phyloP scores from a whole-genome alignment of 768 basidiomycete species.

The Tylopilus felleus region DNA sequence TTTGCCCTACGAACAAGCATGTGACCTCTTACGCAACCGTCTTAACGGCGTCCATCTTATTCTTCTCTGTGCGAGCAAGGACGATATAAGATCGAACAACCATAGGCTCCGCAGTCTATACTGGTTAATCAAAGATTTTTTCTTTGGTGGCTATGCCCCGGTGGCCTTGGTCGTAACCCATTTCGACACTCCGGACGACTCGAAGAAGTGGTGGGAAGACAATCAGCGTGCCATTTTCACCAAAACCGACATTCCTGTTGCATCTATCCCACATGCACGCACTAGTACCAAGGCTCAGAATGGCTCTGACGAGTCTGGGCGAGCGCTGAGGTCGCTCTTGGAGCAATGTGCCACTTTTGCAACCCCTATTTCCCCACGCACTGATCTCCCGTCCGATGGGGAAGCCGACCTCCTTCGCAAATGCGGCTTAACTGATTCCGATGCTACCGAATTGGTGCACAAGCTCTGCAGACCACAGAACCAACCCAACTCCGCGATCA shows the following conservation, averaged over 20 bases:
- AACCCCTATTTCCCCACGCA: neutral
- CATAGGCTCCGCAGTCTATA: constrained; percentile 30
- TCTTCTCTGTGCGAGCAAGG: constrained; percentile 32
- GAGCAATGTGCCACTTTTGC: neutral
- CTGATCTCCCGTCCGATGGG: neutral
- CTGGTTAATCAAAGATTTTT: constrained; percentile 30
- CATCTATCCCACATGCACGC: neutral
- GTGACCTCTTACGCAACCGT: constrained; percentile 27
- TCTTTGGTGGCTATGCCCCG: constrained; percentile 33
- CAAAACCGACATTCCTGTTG: neutral
- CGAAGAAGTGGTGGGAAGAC: constrained; percentile 31
- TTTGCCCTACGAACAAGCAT: constrained; percentile 17
- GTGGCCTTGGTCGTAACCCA: constrained; percentile 35
- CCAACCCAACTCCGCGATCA: too few relatives aligned
- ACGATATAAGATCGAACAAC: constrained; percentile 20
- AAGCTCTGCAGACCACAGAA: neutral
- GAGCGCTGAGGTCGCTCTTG: neutral
- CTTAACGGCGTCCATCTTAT: constrained; percentile 34
- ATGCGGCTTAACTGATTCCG: neutral
- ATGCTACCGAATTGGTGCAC: neutral
- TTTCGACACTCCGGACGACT: constrained; percentile 21
- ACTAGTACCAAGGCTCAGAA: neutral
- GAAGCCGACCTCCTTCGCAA: neutral
- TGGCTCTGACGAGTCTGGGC: neutral
- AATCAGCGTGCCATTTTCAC: constrained; percentile 21